phyloP scores from a whole-genome alignment of 225 moss, liverwort and hornwort species.

The Pseudoscleropodium purum region DNA sequence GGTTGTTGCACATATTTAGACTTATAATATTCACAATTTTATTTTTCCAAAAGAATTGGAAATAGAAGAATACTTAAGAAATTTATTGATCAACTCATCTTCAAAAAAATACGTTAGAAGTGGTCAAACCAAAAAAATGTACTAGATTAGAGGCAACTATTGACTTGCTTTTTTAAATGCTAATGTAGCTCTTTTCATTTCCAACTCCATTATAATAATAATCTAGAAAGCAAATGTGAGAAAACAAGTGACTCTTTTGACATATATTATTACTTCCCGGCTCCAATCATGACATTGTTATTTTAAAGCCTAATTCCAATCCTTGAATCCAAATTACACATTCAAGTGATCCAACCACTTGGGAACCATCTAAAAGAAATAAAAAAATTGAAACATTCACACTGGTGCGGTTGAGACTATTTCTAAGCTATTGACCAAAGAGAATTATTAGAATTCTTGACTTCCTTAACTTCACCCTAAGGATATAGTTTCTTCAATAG shows the following conservation, averaged over 20 bases:
- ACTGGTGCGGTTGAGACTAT: not conserved
- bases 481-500: not conserved
- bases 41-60: not conserved
- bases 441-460: not conserved
- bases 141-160: accelerated
- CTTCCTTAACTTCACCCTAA: not conserved
- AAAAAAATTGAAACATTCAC: accelerated
- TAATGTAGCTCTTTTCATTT: not conserved
- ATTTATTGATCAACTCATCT: not conserved
- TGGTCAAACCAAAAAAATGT: not conserved
- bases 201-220: not conserved
- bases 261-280: not conserved
- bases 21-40: not conserved
- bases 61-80: not conserved
- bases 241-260: not conserved
- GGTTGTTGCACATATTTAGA: not conserved
- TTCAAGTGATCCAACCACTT: not conserved
- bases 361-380: not conserved
- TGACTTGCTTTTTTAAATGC: not conserved
- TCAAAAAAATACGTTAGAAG: not conserved
- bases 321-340: not conserved
- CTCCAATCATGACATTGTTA: not conserved
- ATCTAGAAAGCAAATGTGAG: accelerated
- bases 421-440: not conserved
- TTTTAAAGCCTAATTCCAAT: not conserved